Conservation (phyloP, 2,329 filamentous ascomycete genomes). For the Aspergillus puulaauensis region DNA sequence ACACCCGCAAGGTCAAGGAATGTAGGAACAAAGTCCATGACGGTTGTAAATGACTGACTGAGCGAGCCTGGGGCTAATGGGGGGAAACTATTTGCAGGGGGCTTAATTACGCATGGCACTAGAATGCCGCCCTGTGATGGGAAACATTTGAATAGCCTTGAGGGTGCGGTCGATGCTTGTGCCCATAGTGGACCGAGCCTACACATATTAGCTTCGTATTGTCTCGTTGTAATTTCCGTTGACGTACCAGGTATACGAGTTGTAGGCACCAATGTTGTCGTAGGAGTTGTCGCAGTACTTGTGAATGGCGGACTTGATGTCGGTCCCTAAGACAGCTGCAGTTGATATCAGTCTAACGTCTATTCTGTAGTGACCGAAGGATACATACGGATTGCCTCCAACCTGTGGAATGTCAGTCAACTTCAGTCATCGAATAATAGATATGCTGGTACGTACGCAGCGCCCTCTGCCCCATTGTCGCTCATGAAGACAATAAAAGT, state of each 20-base stretch:
- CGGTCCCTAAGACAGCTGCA: background rate
- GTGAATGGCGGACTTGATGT: background rate
- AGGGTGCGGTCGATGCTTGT: background rate
- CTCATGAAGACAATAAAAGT: constrained; percentile 52
- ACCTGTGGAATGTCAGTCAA: background rate
- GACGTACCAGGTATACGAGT: background rate
- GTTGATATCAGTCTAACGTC: background rate
- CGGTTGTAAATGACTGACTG: background rate
- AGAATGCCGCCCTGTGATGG: background rate
- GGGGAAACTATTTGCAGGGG: background rate
- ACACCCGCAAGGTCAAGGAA: background rate
- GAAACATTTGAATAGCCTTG: background rate
- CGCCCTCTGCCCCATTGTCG: constrained; percentile 52
- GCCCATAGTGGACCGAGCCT: background rate
- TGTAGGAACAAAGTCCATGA: constrained; percentile 1
- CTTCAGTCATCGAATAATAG: too few species aligned
- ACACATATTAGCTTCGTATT: background rate
- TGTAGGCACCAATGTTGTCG: background rate
- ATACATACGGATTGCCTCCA: background rate
- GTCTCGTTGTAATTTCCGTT: background rate
- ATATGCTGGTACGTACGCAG: background rate
- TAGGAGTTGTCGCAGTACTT: background rate
- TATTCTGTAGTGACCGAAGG: too few species aligned
- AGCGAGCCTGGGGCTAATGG: background rate
- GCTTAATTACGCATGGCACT: background rate